Evolutionary conservation across 495 filamentous ascomycete genomes (phyloP).

Genomic region (Bombardia bombarda): DNA sequence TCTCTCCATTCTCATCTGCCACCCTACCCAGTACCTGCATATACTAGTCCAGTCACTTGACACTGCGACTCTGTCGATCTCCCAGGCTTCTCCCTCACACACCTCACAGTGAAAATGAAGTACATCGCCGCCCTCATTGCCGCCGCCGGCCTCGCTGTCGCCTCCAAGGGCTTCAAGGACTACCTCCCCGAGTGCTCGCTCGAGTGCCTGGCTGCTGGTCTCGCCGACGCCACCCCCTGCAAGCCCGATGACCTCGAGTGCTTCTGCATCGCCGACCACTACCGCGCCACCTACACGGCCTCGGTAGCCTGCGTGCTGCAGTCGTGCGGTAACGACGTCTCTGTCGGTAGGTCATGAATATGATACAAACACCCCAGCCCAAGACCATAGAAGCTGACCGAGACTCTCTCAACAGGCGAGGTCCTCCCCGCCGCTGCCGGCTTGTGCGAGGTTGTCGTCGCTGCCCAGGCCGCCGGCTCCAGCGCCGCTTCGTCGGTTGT

Average conservation of each 20-base stretch:
- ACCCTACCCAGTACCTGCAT: background rate
- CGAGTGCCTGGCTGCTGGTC: slow-evolving; percentile 14
- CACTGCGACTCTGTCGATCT: background rate
- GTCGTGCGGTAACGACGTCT: slow-evolving; percentile 12
- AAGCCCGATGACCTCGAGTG: slow-evolving; percentile 12
- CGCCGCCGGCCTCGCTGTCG: slow-evolving; percentile 5
- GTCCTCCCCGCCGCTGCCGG: slow-evolving; percentile 14
- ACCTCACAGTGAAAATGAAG: slow-evolving; percentile 11
- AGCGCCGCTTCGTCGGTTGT: background rate
- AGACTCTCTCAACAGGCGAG: slow-evolving; percentile 2
- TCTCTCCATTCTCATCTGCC: background rate
- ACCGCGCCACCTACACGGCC: slow-evolving; percentile 13
- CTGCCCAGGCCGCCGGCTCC: slow-evolving; percentile 1
- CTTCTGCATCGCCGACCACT: slow-evolving; percentile 19
- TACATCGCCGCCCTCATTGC: slow-evolving; percentile 7
- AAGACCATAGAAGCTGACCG: background rate
- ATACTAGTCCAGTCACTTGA: background rate
- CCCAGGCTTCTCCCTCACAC: background rate
- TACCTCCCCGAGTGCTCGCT: slow-evolving; percentile 16
- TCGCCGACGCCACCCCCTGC: slow-evolving; percentile 12
- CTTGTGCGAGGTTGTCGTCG: slow-evolving; percentile 11
- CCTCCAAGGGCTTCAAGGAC: slow-evolving; percentile 1
- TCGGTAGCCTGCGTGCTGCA: slow-evolving; percentile 16
- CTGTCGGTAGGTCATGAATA: slow-evolving; percentile 8
- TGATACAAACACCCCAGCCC: background rate